Conservation (phyloP, 371 early-diverging fungal genomes). For the Circinella minor region DNA sequence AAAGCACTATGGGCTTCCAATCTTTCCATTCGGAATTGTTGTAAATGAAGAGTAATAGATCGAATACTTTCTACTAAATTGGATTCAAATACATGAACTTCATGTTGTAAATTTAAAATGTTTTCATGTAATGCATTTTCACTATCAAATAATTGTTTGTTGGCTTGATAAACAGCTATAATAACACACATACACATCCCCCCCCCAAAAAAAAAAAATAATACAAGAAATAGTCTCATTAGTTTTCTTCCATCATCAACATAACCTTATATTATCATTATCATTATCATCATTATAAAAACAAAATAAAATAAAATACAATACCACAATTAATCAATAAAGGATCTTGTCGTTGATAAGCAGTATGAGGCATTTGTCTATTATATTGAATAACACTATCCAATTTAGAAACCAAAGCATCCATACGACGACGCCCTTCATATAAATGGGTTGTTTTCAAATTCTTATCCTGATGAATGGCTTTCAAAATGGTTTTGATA, state of each 20-base stretch:
- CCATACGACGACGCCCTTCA: conserved; percentile 36
- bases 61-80: conserved; percentile 41
- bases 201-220: too few species aligned
- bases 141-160: conserved; percentile 35
- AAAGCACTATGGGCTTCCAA: conserved; percentile 32
- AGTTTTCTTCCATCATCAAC: too few species aligned
- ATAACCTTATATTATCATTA: too few species aligned
- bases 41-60: conserved; percentile 28
- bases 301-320: too few species aligned
- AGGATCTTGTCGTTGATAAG: conserved; percentile 37
- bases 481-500: conserved; percentile 34
- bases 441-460: conserved; percentile 38
- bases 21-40: conserved; percentile 39
- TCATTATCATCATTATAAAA: too few species aligned
- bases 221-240: too few species aligned
- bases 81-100: conserved; percentile 44
- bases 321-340: conserved; percentile 38
- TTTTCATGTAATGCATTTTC: conserved; percentile 51
- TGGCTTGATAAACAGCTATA: conserved; percentile 32
- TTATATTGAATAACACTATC: conserved; percentile 31
- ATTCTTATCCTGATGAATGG: conserved; percentile 37
- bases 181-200: too few species aligned
- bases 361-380: conserved; percentile 30
- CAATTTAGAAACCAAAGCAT: conserved; percentile 28
- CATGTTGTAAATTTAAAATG: conserved; percentile 45